phyloP scores from a whole-genome alignment of 1,139 yeast species.

The Lodderomyces jiufengensis region DNA sequence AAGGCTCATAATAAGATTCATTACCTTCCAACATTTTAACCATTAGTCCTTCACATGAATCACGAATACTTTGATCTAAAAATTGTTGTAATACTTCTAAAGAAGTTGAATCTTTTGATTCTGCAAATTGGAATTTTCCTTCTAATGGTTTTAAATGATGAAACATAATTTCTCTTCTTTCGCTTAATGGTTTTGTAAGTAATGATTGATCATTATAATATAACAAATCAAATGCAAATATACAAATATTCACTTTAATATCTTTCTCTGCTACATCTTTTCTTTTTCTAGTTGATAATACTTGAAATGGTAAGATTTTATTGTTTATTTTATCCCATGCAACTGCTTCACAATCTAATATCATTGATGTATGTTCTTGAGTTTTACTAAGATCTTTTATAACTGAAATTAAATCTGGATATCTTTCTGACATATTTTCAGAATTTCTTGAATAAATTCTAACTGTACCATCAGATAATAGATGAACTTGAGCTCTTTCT shows the following conservation, averaged over 20 bases:
- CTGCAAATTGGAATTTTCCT: constrained; percentile 84
- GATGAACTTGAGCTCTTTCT: constrained; percentile 93
- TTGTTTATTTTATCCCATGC: constrained; percentile 84
- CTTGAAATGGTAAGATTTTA: constrained; percentile 89
- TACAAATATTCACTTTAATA: constrained; percentile 84
- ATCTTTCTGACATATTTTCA: constrained; percentile 94
- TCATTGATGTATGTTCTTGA: constrained; percentile 47
- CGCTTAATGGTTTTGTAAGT: constrained; percentile 63
- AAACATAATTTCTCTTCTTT: constrained; percentile 62
- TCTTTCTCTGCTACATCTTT: constrained; percentile 87
- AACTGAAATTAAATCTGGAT: constrained; percentile 81
- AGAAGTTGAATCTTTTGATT: constrained; percentile 68
- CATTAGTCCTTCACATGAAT: constrained; percentile 95
- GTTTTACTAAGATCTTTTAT: constrained; percentile 55
- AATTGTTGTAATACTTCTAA: constrained; percentile 80
- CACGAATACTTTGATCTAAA: constrained; percentile 84
- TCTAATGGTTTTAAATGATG: constrained; percentile 57
- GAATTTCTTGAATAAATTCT: constrained; percentile 88
- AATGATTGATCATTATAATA: constrained; percentile 69
- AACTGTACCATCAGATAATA: constrained; percentile 62
- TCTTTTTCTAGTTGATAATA: constrained; percentile 86
- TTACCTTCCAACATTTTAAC: constrained; percentile 80
- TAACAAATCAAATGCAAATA: constrained; percentile 86
- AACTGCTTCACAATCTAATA: constrained; percentile 96
- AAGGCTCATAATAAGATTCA: constrained; percentile 88